Conservation (phyloP, 1,284 basidiomycete genomes). For the Ganoderma lingzhi region DNA sequence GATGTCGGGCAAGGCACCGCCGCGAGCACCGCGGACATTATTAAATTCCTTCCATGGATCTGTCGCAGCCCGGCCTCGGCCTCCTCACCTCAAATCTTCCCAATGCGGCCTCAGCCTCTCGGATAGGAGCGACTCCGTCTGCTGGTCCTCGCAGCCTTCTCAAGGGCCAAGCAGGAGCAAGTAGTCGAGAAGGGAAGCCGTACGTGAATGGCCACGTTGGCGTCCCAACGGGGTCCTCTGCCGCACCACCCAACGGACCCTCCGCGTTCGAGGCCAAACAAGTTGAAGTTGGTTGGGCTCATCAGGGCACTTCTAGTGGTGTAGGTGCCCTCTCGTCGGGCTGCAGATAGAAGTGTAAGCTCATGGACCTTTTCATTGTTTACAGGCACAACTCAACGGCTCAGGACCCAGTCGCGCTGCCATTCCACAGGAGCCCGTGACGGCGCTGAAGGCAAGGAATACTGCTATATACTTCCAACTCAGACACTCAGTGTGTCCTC, state of each 20-base stretch:
- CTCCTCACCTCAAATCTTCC: slow-evolving; percentile 36
- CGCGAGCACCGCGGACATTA: slow-evolving; percentile 74
- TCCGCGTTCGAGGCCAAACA: slow-evolving; percentile 44
- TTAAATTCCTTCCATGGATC: slow-evolving; percentile 51
- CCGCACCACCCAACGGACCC: slow-evolving; percentile 40
- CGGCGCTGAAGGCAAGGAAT: slow-evolving; percentile 35
- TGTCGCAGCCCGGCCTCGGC: slow-evolving; percentile 30
- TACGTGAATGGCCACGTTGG: slow-evolving; percentile 42
- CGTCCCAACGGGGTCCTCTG: slow-evolving; percentile 36
- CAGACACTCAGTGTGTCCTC: slow-evolving; percentile 33
- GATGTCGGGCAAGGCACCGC: slow-evolving; percentile 80
- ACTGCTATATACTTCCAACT: slow-evolving; percentile 41
- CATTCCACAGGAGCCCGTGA: slow-evolving; percentile 32
- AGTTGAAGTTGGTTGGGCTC: slow-evolving; percentile 37
- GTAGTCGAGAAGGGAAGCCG: slow-evolving; percentile 38
- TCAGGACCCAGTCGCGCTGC: slow-evolving; percentile 35
- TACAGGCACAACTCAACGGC: slow-evolving; percentile 41
- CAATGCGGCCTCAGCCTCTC: slow-evolving; percentile 43
- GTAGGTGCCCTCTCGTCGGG: slow-evolving; percentile 35
- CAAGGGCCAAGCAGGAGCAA: slow-evolving; percentile 40
- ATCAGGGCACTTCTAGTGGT: slow-evolving; percentile 32
- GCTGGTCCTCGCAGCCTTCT: slow-evolving; percentile 66
- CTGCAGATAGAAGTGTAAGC: slow-evolving; percentile 35
- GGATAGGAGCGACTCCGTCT: slow-evolving; percentile 59
- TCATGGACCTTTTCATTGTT: slow-evolving; percentile 31